These are phyloP conservation scores for Coniochaeta sp. DNA, from an alignment of 2,329 filamentous ascomycete genomes.

Conservation along the genomic window DNA sequence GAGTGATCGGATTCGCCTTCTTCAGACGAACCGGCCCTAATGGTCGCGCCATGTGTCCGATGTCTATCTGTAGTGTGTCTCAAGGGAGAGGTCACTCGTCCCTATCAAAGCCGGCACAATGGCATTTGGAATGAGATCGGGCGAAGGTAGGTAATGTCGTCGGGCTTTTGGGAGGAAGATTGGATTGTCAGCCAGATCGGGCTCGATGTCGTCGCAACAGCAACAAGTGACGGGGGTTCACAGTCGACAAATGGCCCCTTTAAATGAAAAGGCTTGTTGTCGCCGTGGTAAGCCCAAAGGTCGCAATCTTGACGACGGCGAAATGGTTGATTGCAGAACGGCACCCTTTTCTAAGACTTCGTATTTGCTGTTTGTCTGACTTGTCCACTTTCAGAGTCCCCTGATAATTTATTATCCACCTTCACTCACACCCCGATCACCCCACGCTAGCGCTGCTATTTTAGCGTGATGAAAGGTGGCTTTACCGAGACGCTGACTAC, in stretches of 20 bases:
- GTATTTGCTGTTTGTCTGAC: neutral
- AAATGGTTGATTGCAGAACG: neutral
- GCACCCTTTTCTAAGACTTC: neutral
- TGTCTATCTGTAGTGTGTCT: slow-evolving; percentile 8
- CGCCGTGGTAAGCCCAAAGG: neutral
- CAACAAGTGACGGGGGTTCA: neutral
- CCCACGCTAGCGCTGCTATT: neutral
- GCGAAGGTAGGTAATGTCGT: neutral
- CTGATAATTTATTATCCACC: slow-evolving; percentile 1
- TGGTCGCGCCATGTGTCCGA: slow-evolving; percentile 43
- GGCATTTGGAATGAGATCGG: neutral
- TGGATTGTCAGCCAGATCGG: neutral
- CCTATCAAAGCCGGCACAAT: neutral
- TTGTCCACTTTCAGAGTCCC: neutral
- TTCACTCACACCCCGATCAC: neutral
- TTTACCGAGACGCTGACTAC: neutral
- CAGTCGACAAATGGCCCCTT: neutral
- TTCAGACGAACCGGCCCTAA: slow-evolving; percentile 66
- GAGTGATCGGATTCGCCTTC: slow-evolving; percentile 70
- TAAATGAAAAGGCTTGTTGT: neutral
- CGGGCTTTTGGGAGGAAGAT: neutral
- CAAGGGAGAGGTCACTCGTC: neutral
- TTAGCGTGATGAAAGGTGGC: neutral
- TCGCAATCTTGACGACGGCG: neutral
- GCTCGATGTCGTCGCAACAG: neutral